Evolutionary conservation across 257 asterid genomes (phyloP).

Genomic region (Capsicum rhomboideum): DNA sequence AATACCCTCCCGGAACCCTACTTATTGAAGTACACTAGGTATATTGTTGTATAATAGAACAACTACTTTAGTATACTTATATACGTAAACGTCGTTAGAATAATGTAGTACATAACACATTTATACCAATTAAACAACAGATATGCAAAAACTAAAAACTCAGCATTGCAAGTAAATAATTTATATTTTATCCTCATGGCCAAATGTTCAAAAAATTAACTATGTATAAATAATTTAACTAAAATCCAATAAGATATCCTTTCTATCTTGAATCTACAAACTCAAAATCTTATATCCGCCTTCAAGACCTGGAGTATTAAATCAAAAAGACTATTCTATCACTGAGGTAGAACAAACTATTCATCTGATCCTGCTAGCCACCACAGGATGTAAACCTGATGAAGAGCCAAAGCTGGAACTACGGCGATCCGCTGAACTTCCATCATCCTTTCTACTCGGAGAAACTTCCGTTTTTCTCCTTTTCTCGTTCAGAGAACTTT

Average conservation of each 20-base stretch:
- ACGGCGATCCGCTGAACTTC: constrained; percentile 1
- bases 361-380: constrained; percentile 22
- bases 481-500: constrained; percentile 33
- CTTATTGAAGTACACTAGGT: no score
- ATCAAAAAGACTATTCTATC: no score
- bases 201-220: not conserved
- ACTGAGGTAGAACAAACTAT: no score
- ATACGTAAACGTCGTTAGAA: no score
- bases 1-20: no score
- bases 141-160: no score
- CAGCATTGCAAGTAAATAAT: not conserved
- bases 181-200: not conserved
- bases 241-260: not conserved
- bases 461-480: constrained; percentile 21
- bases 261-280: not conserved
- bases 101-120: no score
- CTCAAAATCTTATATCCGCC: not conserved
- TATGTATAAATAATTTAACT: not conserved
- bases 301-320: no score
- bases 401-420: constrained; percentile 8
- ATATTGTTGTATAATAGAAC: no score
- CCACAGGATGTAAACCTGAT: constrained; percentile 1
- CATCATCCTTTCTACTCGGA: constrained; percentile 7
- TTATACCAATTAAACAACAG: no score
- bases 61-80: no score